These are phyloP conservation scores for Dictyophora rubrovolvata DNA, from an alignment of 768 basidiomycete genomes.

Conservation along the genomic window DNA sequence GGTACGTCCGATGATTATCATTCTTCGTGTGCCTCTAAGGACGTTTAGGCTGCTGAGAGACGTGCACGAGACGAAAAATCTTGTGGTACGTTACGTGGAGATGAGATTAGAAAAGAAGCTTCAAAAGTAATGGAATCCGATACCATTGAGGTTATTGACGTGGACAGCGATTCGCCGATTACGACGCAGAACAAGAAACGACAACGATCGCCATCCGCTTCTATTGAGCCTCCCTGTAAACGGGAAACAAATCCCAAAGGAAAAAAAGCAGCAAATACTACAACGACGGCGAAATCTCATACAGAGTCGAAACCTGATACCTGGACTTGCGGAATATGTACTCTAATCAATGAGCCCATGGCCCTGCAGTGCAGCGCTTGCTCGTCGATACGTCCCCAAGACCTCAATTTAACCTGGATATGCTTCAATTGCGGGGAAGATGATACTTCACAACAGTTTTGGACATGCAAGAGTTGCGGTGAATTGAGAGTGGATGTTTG, in stretches of 20 bases:
- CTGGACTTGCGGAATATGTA: slow-evolving; percentile 42
- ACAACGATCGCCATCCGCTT: slow-evolving; percentile 16
- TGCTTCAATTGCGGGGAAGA: slow-evolving; percentile 55
- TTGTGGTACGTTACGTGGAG: slow-evolving; percentile 49
- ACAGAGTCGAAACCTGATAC: slow-evolving; percentile 6
- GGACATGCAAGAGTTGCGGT: slow-evolving; percentile 76
- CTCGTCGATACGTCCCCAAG: slow-evolving; percentile 26
- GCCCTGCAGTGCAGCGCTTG: slow-evolving; percentile 57
- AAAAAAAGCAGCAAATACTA: background rate
- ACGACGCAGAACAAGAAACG: slow-evolving; percentile 20
- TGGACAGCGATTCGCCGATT: slow-evolving; percentile 23
- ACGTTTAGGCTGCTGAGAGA: slow-evolving; percentile 74
- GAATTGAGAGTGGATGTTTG: slow-evolving; percentile 29
- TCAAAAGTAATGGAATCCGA: slow-evolving; percentile 63
- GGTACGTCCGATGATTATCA: slow-evolving; percentile 29
- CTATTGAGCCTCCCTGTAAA: slow-evolving; percentile 11
- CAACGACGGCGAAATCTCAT: no score
- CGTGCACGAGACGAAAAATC: slow-evolving; percentile 61
- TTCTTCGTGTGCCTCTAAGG: background rate
- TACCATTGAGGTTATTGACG: slow-evolving; percentile 34
- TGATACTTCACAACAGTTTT: slow-evolving; percentile 53
- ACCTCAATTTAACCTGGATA: slow-evolving; percentile 42
- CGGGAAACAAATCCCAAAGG: background rate
- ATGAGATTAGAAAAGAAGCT: slow-evolving; percentile 46
- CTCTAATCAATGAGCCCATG: slow-evolving; percentile 46